Evolutionary conservation across 2,329 filamentous ascomycete species (phyloP), one percentile per base, ranked within the genome.

Genomic region (Drechslera avenae): DNA sequence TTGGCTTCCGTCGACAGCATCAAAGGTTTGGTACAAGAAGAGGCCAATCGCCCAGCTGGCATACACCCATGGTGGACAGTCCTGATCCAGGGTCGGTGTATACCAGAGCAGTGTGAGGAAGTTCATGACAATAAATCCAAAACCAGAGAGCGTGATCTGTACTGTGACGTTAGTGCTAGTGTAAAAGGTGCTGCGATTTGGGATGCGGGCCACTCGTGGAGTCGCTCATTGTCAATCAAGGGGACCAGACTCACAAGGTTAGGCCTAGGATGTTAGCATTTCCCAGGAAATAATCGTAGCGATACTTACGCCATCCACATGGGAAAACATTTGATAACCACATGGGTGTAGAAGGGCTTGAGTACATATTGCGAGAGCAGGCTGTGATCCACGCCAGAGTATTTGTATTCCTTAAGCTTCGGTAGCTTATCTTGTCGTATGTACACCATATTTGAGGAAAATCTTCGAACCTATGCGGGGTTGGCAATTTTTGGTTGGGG

Each of bases 21-120:
- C 94, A 76, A 99, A 97, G 1, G 93, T 97, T 82, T 99, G 94
- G 76, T 99, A 99, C 43, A 97, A 75, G 73, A 97, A 97, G 60
- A 99, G 77, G 2, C 94, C 94, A 26, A 89, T 75, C 3, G 92
- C 88, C 90, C 92, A 99, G 67, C 86, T 89, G 61, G 88, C 89
- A 79, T 99, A 99, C 13, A 99, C 93, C 94, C 94, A 99, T 1
- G 84, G 73, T 8, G 94, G 94, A 72, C 93, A 97, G 73, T 99
- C 90, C 74, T 90, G 87, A 75, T 97, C 92, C 39, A 99, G 82
- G 0, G 85, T 89, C n/a, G 94, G 94, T 64, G 90, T 94, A 77
- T 96, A 99, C 89, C 91, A 97, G 48, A 99, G 82, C 75, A 99
- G 76, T 5, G 94, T 97, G 64, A 96, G 74, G 74, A 97, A 83